phyloP scores from a whole-genome alignment of 1,284 basidiomycete species.

The Schizophyllum amplum region DNA sequence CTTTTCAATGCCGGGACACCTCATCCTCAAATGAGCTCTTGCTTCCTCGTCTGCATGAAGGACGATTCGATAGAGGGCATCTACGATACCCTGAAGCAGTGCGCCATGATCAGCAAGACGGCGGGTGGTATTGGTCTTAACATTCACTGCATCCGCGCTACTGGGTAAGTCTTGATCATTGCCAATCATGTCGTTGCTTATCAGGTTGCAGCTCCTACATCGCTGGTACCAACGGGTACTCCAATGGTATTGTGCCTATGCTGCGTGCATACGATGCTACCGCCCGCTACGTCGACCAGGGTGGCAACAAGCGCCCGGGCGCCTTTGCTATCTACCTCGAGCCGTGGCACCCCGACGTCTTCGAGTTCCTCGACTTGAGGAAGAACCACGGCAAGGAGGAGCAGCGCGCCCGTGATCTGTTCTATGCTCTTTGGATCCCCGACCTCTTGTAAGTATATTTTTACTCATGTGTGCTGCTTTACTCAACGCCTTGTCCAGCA shows the following conservation, averaged over 20 bases:
- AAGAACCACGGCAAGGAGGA: slow-evolving; percentile 99
- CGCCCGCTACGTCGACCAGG: slow-evolving; percentile 98
- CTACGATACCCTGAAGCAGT: slow-evolving; percentile 97
- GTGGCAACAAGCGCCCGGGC: slow-evolving; percentile 98
- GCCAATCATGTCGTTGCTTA: slow-evolving; percentile 12
- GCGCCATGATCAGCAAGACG: slow-evolving; percentile 99
- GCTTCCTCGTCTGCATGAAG: slow-evolving; percentile 98
- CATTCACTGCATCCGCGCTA: slow-evolving; percentile 96
- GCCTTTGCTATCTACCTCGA: slow-evolving; percentile 98
- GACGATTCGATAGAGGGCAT: slow-evolving; percentile 99
- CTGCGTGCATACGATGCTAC: slow-evolving; percentile 98
- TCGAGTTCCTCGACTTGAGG: slow-evolving; percentile 95
- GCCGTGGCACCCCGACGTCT: slow-evolving; percentile 97
- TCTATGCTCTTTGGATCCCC: slow-evolving; percentile 98
- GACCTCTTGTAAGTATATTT: slow-evolving; percentile 79
- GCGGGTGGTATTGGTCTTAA: slow-evolving; percentile 96
- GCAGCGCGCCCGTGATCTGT: slow-evolving; percentile 92
- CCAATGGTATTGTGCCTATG: slow-evolving; percentile 99
- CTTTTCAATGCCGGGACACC: slow-evolving; percentile 99
- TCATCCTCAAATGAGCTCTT: slow-evolving; percentile 90
- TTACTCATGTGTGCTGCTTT: not conserved
- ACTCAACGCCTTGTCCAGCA: slow-evolving; percentile 36
- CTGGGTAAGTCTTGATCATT: slow-evolving; percentile 52
- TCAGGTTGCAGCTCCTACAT: slow-evolving; percentile 63
- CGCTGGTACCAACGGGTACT: slow-evolving; percentile 95